Evolutionary conservation across 306 rosid genomes (phyloP).

Genomic region (Cucurbita pepo): DNA sequence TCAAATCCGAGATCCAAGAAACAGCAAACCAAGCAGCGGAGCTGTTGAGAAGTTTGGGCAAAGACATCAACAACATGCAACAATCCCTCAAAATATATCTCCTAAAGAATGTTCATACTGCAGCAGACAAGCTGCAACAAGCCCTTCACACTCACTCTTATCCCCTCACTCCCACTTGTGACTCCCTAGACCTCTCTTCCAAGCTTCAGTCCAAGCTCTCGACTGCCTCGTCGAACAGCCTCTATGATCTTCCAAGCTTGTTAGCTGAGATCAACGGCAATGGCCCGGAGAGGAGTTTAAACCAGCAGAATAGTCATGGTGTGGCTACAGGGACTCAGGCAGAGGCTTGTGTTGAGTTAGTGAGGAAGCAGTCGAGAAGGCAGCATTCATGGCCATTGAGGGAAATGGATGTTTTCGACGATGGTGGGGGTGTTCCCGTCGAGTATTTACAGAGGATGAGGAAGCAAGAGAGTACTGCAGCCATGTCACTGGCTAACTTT

Average conservation of each 20-base stretch:
- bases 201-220: conserved; percentile 23
- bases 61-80: conserved; percentile 39
- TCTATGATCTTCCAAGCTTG: conserved; percentile 3
- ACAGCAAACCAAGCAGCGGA: conserved; percentile 47
- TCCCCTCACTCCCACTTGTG: conserved; percentile 25
- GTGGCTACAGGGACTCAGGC: conserved; percentile 4
- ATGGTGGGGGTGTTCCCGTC: conserved; percentile 12
- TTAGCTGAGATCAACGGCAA: conserved; percentile 7
- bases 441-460: conserved; percentile 30
- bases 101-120: conserved; percentile 30
- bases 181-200: conserved; percentile 11
- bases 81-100: conserved; percentile 16
- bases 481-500: conserved; percentile 47
- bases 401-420: conserved; percentile 37
- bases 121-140: conserved; percentile 38
- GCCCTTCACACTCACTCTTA: conserved; percentile 43
- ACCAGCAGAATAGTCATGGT: not conserved
- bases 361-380: conserved; percentile 42
- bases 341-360: conserved; percentile 19
- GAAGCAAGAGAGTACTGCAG: conserved; percentile 41
- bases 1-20: conserved; percentile 43
- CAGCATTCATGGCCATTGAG: conserved; percentile 52
- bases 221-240: conserved; percentile 11
- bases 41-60: conserved; percentile 35
- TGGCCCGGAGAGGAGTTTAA: conserved; percentile 5